A percentile compares a stretch with the other conserved stretches of the same genome.
phyloP scores from a whole-genome alignment of 768 basidiomycete species.

The Gautieria morchelliformis region DNA sequence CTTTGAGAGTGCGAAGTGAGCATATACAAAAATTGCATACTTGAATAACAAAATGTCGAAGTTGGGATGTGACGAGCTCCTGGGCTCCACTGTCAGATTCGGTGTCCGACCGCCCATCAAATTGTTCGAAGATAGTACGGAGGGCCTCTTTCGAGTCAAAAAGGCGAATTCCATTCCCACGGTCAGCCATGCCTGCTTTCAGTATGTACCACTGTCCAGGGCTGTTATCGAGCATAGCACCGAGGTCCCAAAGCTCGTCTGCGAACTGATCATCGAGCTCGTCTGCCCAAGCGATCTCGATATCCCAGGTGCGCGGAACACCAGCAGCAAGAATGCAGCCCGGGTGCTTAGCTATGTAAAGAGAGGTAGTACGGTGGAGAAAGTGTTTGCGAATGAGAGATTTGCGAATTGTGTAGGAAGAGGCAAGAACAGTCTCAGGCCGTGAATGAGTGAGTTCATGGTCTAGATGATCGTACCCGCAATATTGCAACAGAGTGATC shows the following conservation, averaged over 20 bases:
- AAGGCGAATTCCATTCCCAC: conserved; percentile 88
- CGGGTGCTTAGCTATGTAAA: conserved; percentile 64
- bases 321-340: conserved; percentile 43
- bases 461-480: conserved; percentile 79
- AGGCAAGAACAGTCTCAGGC: conserved; percentile 49
- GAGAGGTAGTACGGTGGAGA: conserved; percentile 63
- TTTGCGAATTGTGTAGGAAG: conserved; percentile 84
- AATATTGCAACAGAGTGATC: conserved; percentile 59
- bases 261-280: conserved; percentile 90
- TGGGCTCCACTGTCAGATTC: conserved; percentile 33
- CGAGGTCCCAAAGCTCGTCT: conserved; percentile 90
- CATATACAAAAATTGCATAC: conserved; percentile 28
- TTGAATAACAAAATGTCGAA: conserved; percentile 95
- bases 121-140: conserved; percentile 66
- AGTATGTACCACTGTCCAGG: conserved; percentile 76
- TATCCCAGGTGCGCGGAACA: conserved; percentile 68
- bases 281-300: conserved; percentile 84
- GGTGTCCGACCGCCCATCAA: conserved; percentile 53
- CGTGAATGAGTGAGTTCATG: conserved; percentile 57
- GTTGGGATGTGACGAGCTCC: conserved; percentile 70
- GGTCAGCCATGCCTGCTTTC: conserved; percentile 96
- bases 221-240: conserved; percentile 41
- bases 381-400: conserved; percentile 92
- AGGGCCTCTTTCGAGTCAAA: conserved; percentile 73
- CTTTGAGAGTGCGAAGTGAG: conserved; percentile 3